Evolutionary conservation across 148 eudicot genomes (phyloP), one percentile per base, ranked within the genome.

Genomic region (Diospyros kaki): DNA sequence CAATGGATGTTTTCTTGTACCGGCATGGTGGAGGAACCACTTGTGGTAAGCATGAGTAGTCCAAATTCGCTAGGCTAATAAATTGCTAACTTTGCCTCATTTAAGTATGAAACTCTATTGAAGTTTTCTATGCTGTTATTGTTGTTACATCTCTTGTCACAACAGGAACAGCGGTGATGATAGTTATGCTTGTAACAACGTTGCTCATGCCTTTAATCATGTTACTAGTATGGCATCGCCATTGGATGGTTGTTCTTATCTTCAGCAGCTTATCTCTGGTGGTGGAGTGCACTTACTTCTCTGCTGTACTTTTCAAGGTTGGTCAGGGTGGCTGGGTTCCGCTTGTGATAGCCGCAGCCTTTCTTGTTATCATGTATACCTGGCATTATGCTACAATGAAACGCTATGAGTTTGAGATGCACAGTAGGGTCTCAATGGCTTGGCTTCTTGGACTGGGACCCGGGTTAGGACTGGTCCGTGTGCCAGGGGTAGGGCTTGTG

Each of bases 271-370:
- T 89, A n/a, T 95, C 99, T 48, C 86, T 95, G 42, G 28, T 87
- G 53, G 91, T 93, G 50, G 99, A 95, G 63, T 82, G 90, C 62
- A 95, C 91, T 8, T 95, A 93, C 82, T 93, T 95, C 87, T 95
- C 99, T 0, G 97, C 98, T 2, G 94, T 95, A 15, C 91, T 95
- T 38, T 89, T 95, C 85, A 95, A 95, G 83, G 72, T 95, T 12
- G 90, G 89, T 76, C 99, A 95, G 78, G 99, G 99, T 11, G 99
- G 99, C 44, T 95, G 99, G 99, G 97, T 92, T 68, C 99, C 99
- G 1, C 94, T 95, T 6, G 99, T 85, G 63, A 93, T 95, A 2
- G 90, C 99, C 3, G 99, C 88, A 2, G 91, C 85, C 70, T 93
- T 91, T 78, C 91, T 93, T 66, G 0, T 93, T 46, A 84, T 95